phyloP scores from a whole-genome alignment of 164 flowering plant species.

The Brasenia schreberi region DNA sequence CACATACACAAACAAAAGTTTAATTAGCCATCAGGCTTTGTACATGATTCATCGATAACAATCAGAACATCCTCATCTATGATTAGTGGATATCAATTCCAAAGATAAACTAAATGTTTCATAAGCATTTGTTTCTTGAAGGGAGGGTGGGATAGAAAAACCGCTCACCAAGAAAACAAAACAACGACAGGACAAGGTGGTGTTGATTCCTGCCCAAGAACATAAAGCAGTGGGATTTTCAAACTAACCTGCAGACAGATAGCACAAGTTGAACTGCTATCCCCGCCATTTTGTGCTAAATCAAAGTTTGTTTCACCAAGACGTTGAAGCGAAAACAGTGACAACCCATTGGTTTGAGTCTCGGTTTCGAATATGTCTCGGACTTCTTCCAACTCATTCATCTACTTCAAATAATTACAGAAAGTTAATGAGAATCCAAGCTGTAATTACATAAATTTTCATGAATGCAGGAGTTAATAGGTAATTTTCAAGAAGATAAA shows the following conservation, averaged over 20 bases:
- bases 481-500: background rate
- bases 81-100: no score
- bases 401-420: slow-evolving; percentile 19
- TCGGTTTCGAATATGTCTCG: slow-evolving; percentile 55
- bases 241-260: slow-evolving; percentile 65
- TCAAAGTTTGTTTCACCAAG: slow-evolving; percentile 35
- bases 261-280: slow-evolving; percentile 44
- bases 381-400: slow-evolving; percentile 60
- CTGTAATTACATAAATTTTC: background rate
- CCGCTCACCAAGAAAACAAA: no score
- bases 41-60: no score
- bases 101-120: no score
- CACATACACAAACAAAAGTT: background rate
- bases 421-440: background rate
- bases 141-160: no score
- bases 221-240: background rate
- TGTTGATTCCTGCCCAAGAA: background rate
- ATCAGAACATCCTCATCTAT: no score
- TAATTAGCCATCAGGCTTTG: no score
- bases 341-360: slow-evolving; percentile 42
- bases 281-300: slow-evolving; percentile 29
- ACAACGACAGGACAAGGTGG: no score
- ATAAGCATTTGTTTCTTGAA: no score
- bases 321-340: slow-evolving; percentile 49
- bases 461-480: no score